Conservation (phyloP, 1,284 basidiomycete genomes). For the Leucoagaricus sp. region DNA sequence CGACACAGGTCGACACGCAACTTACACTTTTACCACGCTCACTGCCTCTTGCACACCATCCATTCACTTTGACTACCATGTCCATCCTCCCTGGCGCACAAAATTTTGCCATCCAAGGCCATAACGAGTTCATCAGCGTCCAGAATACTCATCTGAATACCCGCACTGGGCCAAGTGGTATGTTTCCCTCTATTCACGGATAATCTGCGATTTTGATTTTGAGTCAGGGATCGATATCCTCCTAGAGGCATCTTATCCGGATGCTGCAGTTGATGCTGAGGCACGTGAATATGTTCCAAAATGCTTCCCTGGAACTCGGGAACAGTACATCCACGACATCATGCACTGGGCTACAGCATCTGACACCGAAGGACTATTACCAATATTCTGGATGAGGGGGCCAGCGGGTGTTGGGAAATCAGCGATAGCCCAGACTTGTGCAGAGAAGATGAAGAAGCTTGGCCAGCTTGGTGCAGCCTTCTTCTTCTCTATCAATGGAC, state of each 20-base stretch:
- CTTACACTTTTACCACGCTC: too few relatives aligned
- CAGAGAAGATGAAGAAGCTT: background rate
- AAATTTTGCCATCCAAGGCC: too few relatives aligned
- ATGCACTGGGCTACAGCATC: background rate
- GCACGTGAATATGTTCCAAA: background rate
- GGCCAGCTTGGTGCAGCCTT: slow-evolving; percentile 2
- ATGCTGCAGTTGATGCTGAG: background rate
- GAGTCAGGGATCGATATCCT: background rate
- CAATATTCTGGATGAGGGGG: slow-evolving; percentile 2
- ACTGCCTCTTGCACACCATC: too few relatives aligned
- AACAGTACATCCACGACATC: slow-evolving; percentile 5
- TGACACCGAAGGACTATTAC: too few relatives aligned
- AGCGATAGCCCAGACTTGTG: slow-evolving; percentile 12
- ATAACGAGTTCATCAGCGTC: too few relatives aligned
- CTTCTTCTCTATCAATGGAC: slow-evolving; percentile 2
- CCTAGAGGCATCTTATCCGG: background rate
- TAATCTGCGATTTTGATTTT: too few relatives aligned
- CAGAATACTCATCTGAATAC: too few relatives aligned
- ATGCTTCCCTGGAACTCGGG: slow-evolving; percentile 1
- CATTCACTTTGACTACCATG: too few relatives aligned
- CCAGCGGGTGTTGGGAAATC: slow-evolving; percentile 13
- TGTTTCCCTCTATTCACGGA: too few relatives aligned
- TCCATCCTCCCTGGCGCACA: too few relatives aligned
- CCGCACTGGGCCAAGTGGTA: too few relatives aligned
- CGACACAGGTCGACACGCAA: too few relatives aligned